These are phyloP conservation scores for Mucor racemosus DNA, from an alignment of 371 early-diverging fungal genomes.

Conservation along the genomic window DNA sequence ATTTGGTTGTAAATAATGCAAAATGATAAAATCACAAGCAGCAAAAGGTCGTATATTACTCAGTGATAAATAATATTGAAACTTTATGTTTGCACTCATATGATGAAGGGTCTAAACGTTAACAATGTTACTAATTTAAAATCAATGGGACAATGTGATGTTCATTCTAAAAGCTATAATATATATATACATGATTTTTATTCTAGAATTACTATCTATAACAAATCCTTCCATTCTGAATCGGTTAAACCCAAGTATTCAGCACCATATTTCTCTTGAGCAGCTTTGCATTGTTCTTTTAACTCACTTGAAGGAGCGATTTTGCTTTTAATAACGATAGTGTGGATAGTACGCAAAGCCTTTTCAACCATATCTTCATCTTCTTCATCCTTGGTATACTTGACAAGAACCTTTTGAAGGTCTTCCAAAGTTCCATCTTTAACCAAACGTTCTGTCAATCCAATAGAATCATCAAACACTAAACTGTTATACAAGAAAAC, in stretches of 20 bases:
- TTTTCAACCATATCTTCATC: conserved; percentile 78
- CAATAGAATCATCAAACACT: conserved; percentile 54
- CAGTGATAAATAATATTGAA: no score
- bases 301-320: conserved; percentile 29
- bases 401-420: conserved; percentile 41
- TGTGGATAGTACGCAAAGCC: conserved; percentile 49
- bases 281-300: conserved; percentile 38
- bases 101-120: no score
- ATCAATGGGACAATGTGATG: no score
- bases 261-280: conserved; percentile 46
- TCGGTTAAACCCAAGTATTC: conserved; percentile 45
- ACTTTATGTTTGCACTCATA: no score
- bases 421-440: conserved; percentile 46
- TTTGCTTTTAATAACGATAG: conserved; percentile 31
- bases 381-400: conserved; percentile 47
- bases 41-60: no score
- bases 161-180: not conserved
- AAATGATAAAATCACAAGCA: no score
- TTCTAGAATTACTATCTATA: conserved; percentile 10
- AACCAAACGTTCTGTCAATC: conserved; percentile 30
- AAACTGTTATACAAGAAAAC: conserved; percentile 69
- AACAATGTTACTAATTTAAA: no score
- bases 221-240: conserved; percentile 54
- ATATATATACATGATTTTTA: not conserved
- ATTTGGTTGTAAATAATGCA: no score